Base-by-base conservation (phyloP, 2,329 filamentous ascomycete species). In the Talaromyces amestolkiae region DNA sequence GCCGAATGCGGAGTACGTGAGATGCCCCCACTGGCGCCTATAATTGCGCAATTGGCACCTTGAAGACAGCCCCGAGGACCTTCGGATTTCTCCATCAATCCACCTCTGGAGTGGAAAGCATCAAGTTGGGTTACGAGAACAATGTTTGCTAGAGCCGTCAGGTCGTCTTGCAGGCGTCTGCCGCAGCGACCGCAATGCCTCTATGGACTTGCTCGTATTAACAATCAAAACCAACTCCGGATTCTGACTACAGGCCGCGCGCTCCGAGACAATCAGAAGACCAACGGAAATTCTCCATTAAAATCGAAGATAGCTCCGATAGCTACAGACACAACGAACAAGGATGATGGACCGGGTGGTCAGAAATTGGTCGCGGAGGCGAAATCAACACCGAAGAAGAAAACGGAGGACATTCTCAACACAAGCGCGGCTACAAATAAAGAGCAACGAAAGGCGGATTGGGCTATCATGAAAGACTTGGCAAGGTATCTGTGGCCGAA, bases 391-490 rank as follows among this genome's bases (percentile, higher is more conserved):
- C 72, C 74, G 58, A 59, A 72, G n/a, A 67, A 72, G 54, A 75
- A 77, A 62, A 78, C 79, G 66, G 87, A 89, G 70, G 83, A 86
- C 35, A 78, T 93, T 51, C 85, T 91, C 22, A 80, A 84, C 13
- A 83, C 90, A 73, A 85, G 90, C 67, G 89, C 87, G 1, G 75
- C 86, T 74, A 88, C 87, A 60, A 89, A 88, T 22, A 88, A 93
- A 72, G 92, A 97, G 79, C 96, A 99, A 84, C 88, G 95, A 72
- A 96, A 93, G 80, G 94, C 93, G 9, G 95, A 99, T 75, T 97
- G 94, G 94, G 93, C 93, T 58, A 99, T 99, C 70, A 95, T 99
- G 84, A 96, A 91, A 80, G 94, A 99, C 77, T 98, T 99, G 94
- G 89, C 90, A 67, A 89, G 89, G 68, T 99, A 99, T 78, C 82